Evolutionary conservation across 2,329 filamentous ascomycete genomes (phyloP), one percentile per base, ranked within the genome.

Genomic region (Leptographium wingfieldii): DNA sequence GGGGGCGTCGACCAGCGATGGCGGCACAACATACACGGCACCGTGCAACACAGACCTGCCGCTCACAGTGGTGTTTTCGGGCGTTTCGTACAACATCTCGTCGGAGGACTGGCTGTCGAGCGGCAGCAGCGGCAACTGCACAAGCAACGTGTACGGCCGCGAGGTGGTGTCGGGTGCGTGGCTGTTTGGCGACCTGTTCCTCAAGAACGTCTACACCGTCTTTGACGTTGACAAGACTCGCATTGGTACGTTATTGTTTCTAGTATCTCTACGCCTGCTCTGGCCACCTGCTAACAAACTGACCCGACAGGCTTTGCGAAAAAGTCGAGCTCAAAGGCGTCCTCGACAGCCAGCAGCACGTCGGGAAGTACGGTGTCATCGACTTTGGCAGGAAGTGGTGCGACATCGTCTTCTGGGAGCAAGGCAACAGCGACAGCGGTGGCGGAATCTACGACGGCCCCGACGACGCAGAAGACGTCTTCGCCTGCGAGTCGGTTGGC

Each of bases 131-230:
- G 55, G 49, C 33, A 70, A 70, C 33, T 87, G 84, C 68, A 79
- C 82, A 22, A 92, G 88, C 69, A 91, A 88, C 66, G 81, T 95
- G 43, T 85, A 90, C 58, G 88, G 87, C 1, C 78, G 83, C 31
- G 80, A 86, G 68, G 82, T 88, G 16, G 84, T 90, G 55, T 73
- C 77, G 0, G 77, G 75, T 66, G 66, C 84, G 33, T 95, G 90
- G 90, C 77, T 96, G n/a, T 72, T 95, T 1, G 91, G 91, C 2
- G 90, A 91, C 65, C 82, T 87, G 0, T 95, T 95, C 67, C 73
- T 96, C 63, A 95, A 95, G 75, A 95, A 95, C 66, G 90, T 95
- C 19, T 95, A 95, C 69, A 78, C 83, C 1, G 85, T 94, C 29
- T 95, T 95, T 69, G 91, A 96, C 70, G 82, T 82, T 58, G 90